These are phyloP conservation scores for Mycena capillaripes DNA, from an alignment of 768 basidiomycete species.

Conservation along the genomic window DNA sequence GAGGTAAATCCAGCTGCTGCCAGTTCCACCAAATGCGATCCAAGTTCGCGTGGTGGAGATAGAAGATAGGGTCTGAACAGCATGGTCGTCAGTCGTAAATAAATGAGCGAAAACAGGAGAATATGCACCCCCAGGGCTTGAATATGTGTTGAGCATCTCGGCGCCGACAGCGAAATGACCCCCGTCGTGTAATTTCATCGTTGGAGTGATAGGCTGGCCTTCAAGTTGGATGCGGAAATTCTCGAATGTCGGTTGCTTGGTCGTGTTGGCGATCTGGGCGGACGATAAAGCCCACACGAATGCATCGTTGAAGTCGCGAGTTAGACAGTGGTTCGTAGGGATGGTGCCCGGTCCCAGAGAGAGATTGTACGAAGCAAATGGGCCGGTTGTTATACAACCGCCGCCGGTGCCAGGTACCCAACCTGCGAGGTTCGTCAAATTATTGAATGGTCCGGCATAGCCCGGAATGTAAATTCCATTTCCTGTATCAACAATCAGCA, in stretches of 20 bases:
- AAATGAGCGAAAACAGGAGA: neutral
- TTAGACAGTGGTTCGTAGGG: constrained; percentile 48
- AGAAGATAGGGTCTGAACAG: constrained; percentile 41
- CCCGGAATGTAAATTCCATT: constrained; percentile 46
- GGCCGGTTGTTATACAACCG: constrained; percentile 47
- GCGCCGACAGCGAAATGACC: constrained; percentile 53
- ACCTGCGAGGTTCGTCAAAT: constrained; percentile 19
- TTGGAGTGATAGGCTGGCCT: constrained; percentile 44
- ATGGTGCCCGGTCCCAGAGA: constrained; percentile 51
- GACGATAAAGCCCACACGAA: constrained; percentile 37
- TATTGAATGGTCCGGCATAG: constrained; percentile 33
- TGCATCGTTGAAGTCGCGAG: constrained; percentile 45
- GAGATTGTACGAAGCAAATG: constrained; percentile 50
- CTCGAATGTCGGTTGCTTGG: constrained; percentile 46
- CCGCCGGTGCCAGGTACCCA: constrained; percentile 26
- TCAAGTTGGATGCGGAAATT: constrained; percentile 53
- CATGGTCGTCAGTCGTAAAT: neutral
- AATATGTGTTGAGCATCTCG: constrained; percentile 43
- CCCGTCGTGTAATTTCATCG: constrained; percentile 48
- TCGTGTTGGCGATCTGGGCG: constrained; percentile 40
- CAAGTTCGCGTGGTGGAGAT: constrained; percentile 43
- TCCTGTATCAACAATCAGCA: constrained; percentile 42
- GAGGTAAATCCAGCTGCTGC: constrained; percentile 35
- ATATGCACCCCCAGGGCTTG: constrained; percentile 26
- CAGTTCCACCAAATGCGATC: constrained; percentile 43